Evolutionary conservation across 2,329 filamentous ascomycete species (phyloP).

Genomic region (Sporothrix luriei): DNA sequence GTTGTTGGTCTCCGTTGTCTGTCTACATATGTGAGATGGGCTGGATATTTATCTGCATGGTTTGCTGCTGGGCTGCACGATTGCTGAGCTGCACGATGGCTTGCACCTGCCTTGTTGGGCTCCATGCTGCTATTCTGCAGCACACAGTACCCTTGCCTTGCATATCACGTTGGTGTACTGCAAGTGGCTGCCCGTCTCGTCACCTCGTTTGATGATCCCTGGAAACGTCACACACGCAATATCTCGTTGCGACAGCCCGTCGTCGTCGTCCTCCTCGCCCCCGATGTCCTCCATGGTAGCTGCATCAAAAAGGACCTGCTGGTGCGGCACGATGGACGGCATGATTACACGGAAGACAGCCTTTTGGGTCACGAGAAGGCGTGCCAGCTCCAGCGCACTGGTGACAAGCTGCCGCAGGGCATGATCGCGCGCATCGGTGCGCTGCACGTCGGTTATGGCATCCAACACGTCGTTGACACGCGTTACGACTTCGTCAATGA

Average conservation of each 20-base stretch:
- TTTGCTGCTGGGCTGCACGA: neutral
- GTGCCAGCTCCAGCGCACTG: conserved; percentile 59
- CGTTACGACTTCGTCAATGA: conserved; percentile 50
- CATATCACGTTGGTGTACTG: conserved; percentile 65
- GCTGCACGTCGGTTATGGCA: conserved; percentile 26
- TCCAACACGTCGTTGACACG: conserved; percentile 55
- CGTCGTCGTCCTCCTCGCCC: conserved; percentile 48
- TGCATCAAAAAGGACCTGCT: conserved; percentile 59
- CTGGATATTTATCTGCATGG: neutral
- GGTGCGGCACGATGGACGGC: conserved; percentile 57
- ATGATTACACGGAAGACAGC: conserved; percentile 60
- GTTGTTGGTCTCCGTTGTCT: neutral
- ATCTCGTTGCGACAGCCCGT: conserved; percentile 52
- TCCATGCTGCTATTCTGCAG: conserved; percentile 45
- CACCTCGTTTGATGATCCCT: conserved; percentile 64
- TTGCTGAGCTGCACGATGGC: neutral
- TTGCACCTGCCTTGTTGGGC: conserved; percentile 11
- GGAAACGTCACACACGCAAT: conserved; percentile 67
- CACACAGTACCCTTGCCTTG: conserved; percentile 67
- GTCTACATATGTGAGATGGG: neutral
- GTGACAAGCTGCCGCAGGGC: conserved; percentile 57
- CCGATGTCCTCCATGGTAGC: conserved; percentile 68
- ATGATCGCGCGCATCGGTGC: conserved; percentile 50
- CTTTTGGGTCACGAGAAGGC: conserved; percentile 60
- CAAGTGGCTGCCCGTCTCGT: conserved; percentile 64